Evolutionary conservation across 768 basidiomycete species (phyloP).

Genomic region (Auriscalpium orientale): DNA sequence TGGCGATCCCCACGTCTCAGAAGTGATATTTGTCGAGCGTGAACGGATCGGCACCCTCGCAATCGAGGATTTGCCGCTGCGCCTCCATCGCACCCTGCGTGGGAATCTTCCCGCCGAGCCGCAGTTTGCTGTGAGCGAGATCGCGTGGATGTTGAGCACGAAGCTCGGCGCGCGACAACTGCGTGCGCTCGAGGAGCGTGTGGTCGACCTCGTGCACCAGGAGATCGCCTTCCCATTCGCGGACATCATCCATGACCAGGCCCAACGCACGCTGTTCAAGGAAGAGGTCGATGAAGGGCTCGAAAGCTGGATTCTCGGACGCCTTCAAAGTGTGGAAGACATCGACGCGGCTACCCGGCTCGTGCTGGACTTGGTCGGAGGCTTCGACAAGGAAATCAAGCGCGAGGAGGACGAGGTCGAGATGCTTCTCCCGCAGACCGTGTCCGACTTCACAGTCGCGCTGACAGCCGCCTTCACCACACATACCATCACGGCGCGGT

Average conservation of each 20-base stretch:
- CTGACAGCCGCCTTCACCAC: conserved; percentile 56
- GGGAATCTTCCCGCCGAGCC: conserved; percentile 38
- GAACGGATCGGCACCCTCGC: conserved; percentile 66
- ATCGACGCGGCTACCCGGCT: conserved; percentile 48
- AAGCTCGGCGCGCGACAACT: conserved; percentile 34
- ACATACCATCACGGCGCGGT: conserved; percentile 61
- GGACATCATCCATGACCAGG: conserved; percentile 67
- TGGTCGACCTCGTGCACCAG: conserved; percentile 63
- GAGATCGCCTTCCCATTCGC: conserved; percentile 72
- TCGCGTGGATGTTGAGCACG: conserved; percentile 55
- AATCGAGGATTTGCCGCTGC: conserved; percentile 60
- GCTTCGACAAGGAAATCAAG: conserved; percentile 63
- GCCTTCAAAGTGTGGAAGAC: conserved; percentile 49
- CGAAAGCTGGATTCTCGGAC: conserved; percentile 52
- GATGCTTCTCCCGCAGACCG: conserved; percentile 39
- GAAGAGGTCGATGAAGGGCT: conserved; percentile 54
- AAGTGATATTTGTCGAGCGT: conserved; percentile 63
- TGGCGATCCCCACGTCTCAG: conserved; percentile 25
- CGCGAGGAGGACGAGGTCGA: conserved; percentile 68
- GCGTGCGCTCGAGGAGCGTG: conserved; percentile 43
- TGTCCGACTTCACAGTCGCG: conserved; percentile 55
- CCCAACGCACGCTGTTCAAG: conserved; percentile 41
- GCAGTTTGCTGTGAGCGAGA: conserved; percentile 49
- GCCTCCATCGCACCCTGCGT: conserved; percentile 43
- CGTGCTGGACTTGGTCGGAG: conserved; percentile 64